A percentile compares a stretch with the other conserved stretches of the same genome.
Conservation (phyloP, 73 alveolate species). For the Paramecium sexaurelia region DNA sequence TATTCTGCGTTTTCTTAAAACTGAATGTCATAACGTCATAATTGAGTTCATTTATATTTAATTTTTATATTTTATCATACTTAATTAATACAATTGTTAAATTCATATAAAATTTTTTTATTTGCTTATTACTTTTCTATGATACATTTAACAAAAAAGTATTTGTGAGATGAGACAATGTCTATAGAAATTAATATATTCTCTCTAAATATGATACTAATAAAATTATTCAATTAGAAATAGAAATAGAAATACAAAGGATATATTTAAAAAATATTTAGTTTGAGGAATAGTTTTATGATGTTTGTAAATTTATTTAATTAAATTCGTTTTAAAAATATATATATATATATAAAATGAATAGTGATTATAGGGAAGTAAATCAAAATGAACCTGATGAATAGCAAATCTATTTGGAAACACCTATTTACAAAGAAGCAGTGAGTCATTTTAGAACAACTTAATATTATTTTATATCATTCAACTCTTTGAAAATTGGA, state of each 20-base stretch:
- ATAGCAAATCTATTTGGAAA: not conserved
- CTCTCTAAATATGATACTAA: not conserved
- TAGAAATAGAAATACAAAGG: too few relatives aligned
- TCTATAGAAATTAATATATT: too few relatives aligned
- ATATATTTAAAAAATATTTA: too few relatives aligned
- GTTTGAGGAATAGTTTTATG: too few relatives aligned
- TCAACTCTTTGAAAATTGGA: not conserved
- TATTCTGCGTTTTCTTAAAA: not conserved
- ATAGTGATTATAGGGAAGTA: not conserved
- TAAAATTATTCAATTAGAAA: too few relatives aligned
- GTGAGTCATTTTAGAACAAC: not conserved
- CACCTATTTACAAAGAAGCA: not conserved
- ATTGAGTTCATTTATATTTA: not conserved
- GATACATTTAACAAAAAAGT: not conserved
- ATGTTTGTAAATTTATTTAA: not conserved
- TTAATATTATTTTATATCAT: not conserved
- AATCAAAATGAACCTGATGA: not conserved
- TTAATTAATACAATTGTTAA: not conserved
- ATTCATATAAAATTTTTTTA: not conserved
- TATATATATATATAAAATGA: not conserved
- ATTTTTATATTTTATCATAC: not conserved
- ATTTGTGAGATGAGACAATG: too few relatives aligned
- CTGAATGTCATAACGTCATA: not conserved
- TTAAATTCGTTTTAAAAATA: not conserved
- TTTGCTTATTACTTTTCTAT: not conserved